Evolutionary conservation across 495 filamentous ascomycete species (phyloP).

Genomic region (Trichocladium uniseriatum): DNA sequence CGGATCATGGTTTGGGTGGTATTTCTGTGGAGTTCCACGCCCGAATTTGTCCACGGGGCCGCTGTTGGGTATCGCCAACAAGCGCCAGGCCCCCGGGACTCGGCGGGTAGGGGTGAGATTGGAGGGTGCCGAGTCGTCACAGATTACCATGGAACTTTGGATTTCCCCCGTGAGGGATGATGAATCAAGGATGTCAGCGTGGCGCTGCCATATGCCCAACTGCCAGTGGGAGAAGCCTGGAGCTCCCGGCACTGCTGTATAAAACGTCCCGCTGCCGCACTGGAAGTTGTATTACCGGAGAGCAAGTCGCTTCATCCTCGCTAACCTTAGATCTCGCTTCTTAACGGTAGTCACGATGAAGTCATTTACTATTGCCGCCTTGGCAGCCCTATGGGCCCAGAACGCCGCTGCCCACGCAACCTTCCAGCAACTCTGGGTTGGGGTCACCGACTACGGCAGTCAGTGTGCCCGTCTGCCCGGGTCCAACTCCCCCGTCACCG

Average conservation of each 20-base stretch:
- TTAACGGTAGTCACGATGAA: no score
- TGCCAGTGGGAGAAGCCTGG: neutral
- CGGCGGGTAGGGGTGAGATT: constrained; percentile 8
- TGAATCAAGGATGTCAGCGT: no score
- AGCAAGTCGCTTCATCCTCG: no score
- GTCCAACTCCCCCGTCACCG: constrained; percentile 41
- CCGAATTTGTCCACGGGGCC: constrained; percentile 8
- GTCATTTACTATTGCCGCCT: constrained; percentile 24
- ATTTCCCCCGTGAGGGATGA: no score
- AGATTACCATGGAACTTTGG: no score
- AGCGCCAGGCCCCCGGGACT: no score
- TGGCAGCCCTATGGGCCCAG: constrained; percentile 25
- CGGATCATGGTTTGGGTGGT: constrained; percentile 12
- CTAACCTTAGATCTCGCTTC: no score
- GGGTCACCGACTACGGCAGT: constrained; percentile 37
- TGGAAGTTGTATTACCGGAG: no score
- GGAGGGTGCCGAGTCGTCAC: no score
- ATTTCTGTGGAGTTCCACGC: constrained; percentile 10
- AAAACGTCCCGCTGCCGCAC: neutral
- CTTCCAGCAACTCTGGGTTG: constrained; percentile 45
- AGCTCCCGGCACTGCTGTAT: neutral
- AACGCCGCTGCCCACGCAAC: constrained; percentile 39
- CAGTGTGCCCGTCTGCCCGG: constrained; percentile 32
- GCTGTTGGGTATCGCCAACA: constrained; percentile 5
- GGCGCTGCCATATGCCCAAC: no score